Base-by-base conservation (phyloP, 352 stramenopile genomes). In the Phytophthora idaei region DNA sequence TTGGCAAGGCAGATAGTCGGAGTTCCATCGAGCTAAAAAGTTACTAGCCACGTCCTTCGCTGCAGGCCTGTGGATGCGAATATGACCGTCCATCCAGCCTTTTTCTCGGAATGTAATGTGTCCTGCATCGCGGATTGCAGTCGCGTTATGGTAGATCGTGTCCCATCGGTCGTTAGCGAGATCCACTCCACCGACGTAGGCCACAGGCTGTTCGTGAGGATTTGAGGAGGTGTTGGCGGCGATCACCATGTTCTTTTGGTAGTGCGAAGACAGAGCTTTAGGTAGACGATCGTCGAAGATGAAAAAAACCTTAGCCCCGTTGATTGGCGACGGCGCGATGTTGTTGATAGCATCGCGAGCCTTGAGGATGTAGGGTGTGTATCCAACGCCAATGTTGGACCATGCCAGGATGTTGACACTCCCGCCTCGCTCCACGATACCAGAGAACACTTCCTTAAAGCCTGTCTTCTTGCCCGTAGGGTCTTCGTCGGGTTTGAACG, bases 21-120 rank as follows among this genome's bases (percentile, higher is more conserved):
- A 75, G 62, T 89, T 87, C 79, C 76, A 87, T n/a, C 79, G 77
- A 7, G 36, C 60, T 10, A 83, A 27, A 47, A 90, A 90, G 61
- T 87, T 89, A 11, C 31, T 59, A 1, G 68, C 78, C 0, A 90
- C 76, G 39, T 90, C 78, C 7, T 65, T 58, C 5, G 76, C 69
- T 3, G 78, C 82, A 0, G 70, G 76, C 0, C 82, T 74, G 0
- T 77, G 48, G 7, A 90, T 69, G 0, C 77, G 69, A 41, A 83
- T 42, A 37, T 81, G 71, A 1, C 67, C 73, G 34, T 90, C 82
- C n/a, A 89, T 47, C 80, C 80, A 90, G 5, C 82, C 78, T 25
- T 85, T 73, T 50, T 77, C 77, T 25, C 53, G n/a, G 48, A 68
- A 70, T 7, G 74, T 67, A 57, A 87, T 75, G 29, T 68, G 59